These are phyloP conservation scores for Lepidium africanum DNA, from an alignment of 345 rosid genomes.

Conservation along the genomic window DNA sequence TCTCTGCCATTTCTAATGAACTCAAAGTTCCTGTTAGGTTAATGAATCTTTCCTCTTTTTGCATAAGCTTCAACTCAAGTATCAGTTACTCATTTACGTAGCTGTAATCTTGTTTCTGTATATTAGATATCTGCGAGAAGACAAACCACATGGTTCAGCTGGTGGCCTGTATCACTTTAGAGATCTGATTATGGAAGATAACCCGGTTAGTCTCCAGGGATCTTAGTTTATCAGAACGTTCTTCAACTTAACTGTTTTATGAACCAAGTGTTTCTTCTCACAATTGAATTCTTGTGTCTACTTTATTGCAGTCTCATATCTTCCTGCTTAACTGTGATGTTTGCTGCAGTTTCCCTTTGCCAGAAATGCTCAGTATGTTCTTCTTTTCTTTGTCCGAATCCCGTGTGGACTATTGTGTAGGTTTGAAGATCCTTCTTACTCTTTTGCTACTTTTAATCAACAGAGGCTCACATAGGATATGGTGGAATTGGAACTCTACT, in stretches of 20 bases:
- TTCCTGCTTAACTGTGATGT: conserved; percentile 92
- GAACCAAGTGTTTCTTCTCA: conserved; percentile 1
- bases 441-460: conserved; percentile 3
- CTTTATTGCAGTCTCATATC: conserved; percentile 66
- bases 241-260: not conserved
- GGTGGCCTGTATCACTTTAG: conserved; percentile 81
- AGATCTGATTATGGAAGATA: conserved; percentile 80
- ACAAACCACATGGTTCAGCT: conserved; percentile 89
- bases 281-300: not conserved
- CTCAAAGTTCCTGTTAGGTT: conserved; percentile 86
- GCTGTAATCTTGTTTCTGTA: not conserved
- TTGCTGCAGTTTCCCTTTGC: conserved; percentile 91
- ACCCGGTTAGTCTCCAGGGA: conserved; percentile 45
- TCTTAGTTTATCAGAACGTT: not conserved
- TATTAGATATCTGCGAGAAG: conserved; percentile 73
- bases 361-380: conserved; percentile 74
- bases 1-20: conserved; percentile 84
- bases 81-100: not conserved
- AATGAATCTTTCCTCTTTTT: conserved; percentile 3
- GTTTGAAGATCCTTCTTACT: not conserved
- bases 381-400: not conserved
- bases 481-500: conserved; percentile 87
- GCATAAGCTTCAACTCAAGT: not conserved
- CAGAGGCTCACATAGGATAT: conserved; percentile 73
- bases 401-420: not conserved